These are phyloP conservation scores for Aspergillus fijiensis DNA, from an alignment of 2,329 filamentous ascomycete genomes.

Conservation along the genomic window DNA sequence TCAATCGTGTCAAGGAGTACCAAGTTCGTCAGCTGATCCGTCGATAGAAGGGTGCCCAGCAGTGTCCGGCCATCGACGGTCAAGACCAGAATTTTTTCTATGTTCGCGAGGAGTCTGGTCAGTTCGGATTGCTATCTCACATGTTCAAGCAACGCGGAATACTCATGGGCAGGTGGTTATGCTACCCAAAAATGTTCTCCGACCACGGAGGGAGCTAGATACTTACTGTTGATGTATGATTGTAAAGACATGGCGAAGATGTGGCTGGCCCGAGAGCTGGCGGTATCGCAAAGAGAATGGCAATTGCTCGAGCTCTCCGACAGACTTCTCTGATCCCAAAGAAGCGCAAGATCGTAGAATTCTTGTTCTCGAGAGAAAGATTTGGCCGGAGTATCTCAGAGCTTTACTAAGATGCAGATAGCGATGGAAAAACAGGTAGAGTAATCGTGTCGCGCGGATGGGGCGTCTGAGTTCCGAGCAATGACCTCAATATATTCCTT, in stretches of 20 bases:
- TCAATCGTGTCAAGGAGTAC: conserved; percentile 82
- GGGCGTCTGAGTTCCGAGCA: background rate
- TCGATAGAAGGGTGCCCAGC: conserved; percentile 77
- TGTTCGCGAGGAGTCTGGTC: background rate
- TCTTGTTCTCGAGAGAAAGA: background rate
- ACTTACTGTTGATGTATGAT: conserved; percentile 55
- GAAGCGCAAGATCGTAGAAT: background rate
- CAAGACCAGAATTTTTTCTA: conserved; percentile 88
- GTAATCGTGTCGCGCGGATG: background rate
- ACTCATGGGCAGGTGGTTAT: no score
- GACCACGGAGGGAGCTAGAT: background rate
- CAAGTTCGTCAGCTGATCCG: conserved; percentile 90
- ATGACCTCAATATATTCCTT: background rate
- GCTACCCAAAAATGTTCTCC: no score
- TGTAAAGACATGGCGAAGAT: conserved; percentile 52
- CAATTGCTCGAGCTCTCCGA: background rate
- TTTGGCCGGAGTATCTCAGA: background rate
- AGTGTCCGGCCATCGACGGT: conserved; percentile 89
- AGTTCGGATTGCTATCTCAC: background rate
- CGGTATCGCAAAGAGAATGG: background rate
- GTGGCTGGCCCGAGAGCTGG: background rate
- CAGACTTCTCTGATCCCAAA: background rate
- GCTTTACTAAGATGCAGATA: background rate
- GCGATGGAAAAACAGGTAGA: background rate
- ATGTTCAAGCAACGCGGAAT: background rate